Base-by-base conservation (phyloP, 2,329 filamentous ascomycete genomes). In the Epichloe baconii region DNA sequence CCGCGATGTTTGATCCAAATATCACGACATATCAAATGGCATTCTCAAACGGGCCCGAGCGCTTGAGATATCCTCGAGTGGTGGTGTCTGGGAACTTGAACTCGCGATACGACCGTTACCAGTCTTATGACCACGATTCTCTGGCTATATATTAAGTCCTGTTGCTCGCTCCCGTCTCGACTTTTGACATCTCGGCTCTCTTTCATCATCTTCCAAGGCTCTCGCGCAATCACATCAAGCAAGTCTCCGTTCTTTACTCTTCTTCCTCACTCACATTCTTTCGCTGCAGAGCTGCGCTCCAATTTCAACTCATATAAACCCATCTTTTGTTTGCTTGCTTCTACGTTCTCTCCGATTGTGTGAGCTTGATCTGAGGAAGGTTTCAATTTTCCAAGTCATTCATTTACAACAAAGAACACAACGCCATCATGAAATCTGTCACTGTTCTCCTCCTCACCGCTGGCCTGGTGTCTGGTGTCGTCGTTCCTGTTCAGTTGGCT, bases 401-500 rank as follows among this genome's bases (percentile, higher is more conserved):
- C 2, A 4, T 19, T 45, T 23, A 12, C 42, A 11, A 17, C 37
- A 7, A 15, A 26, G 47, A 40, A 42, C 38, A 26, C 5, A 36
- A 10, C 47, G 42, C 44, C 56, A 59, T 51, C 48, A 64, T 64
- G 62, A 65, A 60, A 58, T 59, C 61, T 40, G 51, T 55, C 52
- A 55, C 60, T 41, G 38, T 65, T 26, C 52, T 65, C 46, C 55
- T 64, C 38, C 34, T 64, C 37, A 57, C 63, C 34, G 58, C 58
- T 53, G 61, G 62, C 56, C 58, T 65, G 59, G 62, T 57, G 53
- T 62, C 63, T 52, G 63, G 58, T 45, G 55, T 59, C 42, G 58
- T 55, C 43, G 58, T 62, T 17, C 61, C 61, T 41, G 55, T 52
- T 49, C 54, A 55, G 47, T 50, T 55, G 52, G 54, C 54, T 54